Evolutionary conservation across 2,329 filamentous ascomycete genomes (phyloP).

Genomic region (Exophiala lecanii-corni): DNA sequence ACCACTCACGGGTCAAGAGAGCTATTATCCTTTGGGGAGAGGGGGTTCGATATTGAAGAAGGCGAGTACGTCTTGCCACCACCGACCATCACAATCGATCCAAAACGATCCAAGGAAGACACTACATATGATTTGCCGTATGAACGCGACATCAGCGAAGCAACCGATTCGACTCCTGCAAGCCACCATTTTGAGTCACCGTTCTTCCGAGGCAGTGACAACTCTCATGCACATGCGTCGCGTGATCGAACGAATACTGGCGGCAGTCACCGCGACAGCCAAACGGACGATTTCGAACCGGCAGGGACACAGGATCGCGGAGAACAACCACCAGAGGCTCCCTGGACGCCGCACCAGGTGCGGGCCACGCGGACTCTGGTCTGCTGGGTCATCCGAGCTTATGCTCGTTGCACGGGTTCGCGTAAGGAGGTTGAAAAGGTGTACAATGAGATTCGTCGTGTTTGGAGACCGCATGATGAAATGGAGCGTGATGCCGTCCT

Average conservation of each 20-base stretch:
- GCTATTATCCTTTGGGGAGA: slow-evolving; percentile 23
- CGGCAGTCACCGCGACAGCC: not conserved
- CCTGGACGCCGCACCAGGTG: slow-evolving; percentile 13
- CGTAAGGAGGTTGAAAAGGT: slow-evolving; percentile 23
- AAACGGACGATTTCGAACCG: slow-evolving; percentile 2
- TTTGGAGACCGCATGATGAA: slow-evolving; percentile 24
- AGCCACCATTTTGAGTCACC: too few relatives aligned
- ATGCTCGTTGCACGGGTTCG: slow-evolving; percentile 20
- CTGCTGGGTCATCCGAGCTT: slow-evolving; percentile 26
- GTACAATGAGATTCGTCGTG: slow-evolving; percentile 20
- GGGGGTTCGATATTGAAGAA: slow-evolving; percentile 24
- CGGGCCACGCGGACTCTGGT: slow-evolving; percentile 19
- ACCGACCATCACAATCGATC: slow-evolving; percentile 17
- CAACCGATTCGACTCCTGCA: not conserved
- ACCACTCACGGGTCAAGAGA: slow-evolving; percentile 12
- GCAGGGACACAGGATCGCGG: not conserved
- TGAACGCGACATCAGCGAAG: not conserved
- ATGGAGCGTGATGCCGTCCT: slow-evolving; percentile 23
- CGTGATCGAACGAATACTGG: not conserved
- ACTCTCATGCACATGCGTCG: not conserved
- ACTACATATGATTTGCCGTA: not conserved
- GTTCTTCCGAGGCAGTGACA: not conserved
- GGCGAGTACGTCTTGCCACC: slow-evolving; percentile 26
- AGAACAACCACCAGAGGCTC: not conserved
- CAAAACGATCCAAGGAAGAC: slow-evolving; percentile 8